Percentiles rank a stretch among this genome's conserved stretches.
These are phyloP conservation scores for Suillus spraguei DNA, from an alignment of 768 basidiomycete genomes.

Conservation along the genomic window DNA sequence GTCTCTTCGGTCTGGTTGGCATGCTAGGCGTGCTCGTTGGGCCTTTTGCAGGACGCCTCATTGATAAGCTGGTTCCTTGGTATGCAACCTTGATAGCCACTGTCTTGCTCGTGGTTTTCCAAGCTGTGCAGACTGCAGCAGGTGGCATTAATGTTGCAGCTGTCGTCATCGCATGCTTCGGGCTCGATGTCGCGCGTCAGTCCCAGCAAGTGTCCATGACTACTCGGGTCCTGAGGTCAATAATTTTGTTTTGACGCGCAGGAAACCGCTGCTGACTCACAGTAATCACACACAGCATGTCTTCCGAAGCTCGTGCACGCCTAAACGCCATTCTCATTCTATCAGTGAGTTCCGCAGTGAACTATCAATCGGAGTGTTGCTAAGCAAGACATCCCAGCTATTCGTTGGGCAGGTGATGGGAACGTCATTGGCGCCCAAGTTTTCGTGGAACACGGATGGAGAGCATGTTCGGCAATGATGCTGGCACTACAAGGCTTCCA, in stretches of 20 bases:
- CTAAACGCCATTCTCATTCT: slow-evolving; percentile 79
- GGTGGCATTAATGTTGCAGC: slow-evolving; percentile 72
- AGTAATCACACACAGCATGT: slow-evolving; percentile 29
- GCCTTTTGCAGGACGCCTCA: slow-evolving; percentile 65
- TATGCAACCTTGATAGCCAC: slow-evolving; percentile 66
- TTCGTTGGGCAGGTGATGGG: slow-evolving; percentile 87
- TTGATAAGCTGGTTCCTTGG: slow-evolving; percentile 80
- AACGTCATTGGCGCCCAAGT: slow-evolving; percentile 74
- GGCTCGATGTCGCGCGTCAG: slow-evolving; percentile 77
- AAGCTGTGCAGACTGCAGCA: slow-evolving; percentile 66
- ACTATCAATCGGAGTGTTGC: not conserved
- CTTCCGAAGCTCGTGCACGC: slow-evolving; percentile 58
- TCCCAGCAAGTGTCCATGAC: slow-evolving; percentile 69
- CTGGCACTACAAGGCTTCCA: slow-evolving; percentile 61
- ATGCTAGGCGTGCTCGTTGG: slow-evolving; percentile 70
- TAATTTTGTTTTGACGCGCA: slow-evolving; percentile 12
- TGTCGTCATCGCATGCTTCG: slow-evolving; percentile 68
- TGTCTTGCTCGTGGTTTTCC: slow-evolving; percentile 48
- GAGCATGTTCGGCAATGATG: slow-evolving; percentile 60
- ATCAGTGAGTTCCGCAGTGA: slow-evolving; percentile 44
- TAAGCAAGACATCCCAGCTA: slow-evolving; percentile 31
- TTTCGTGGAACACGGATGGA: slow-evolving; percentile 73
- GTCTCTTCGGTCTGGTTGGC: slow-evolving; percentile 75
- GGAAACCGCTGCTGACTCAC: not conserved
- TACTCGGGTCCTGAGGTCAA: slow-evolving; percentile 59